These are phyloP conservation scores for Arabis hirsuta DNA, from an alignment of 345 rosid species.

Conservation along the genomic window DNA sequence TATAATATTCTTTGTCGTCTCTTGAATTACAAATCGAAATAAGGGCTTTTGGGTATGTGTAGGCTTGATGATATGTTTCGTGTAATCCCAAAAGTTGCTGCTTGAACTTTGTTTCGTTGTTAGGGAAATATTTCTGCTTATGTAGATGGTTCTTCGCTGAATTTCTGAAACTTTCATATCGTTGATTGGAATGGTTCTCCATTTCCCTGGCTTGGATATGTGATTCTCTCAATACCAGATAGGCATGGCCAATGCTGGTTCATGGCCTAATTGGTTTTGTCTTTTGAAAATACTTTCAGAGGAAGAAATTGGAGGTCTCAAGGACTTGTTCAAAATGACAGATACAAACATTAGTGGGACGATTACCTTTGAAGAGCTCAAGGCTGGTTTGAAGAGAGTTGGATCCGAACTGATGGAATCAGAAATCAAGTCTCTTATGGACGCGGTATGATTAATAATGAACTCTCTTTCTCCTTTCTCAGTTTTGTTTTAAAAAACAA, in stretches of 20 bases:
- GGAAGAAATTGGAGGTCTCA: conserved; percentile 96
- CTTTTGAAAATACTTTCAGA: conserved; percentile 73
- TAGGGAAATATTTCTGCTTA: too few species aligned
- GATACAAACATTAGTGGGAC: conserved; percentile 92
- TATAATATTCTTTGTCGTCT: too few species aligned
- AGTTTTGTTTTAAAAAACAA: neutral
- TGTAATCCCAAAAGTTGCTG: too few species aligned
- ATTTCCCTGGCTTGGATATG: conserved; percentile 12
- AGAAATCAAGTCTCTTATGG: conserved; percentile 92
- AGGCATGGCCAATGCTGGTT: neutral
- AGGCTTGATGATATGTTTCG: too few species aligned
- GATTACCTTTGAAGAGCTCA: conserved; percentile 92
- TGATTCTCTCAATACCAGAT: neutral
- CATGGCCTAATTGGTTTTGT: neutral
- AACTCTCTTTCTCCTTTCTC: neutral
- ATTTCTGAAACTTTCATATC: too few species aligned
- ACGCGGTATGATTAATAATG: conserved; percentile 58
- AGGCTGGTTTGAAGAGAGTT: conserved; percentile 77
- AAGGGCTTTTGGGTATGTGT: too few species aligned
- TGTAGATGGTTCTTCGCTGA: neutral
- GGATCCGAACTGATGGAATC: conserved; percentile 93
- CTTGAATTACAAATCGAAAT: too few species aligned
- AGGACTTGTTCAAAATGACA: conserved; percentile 91
- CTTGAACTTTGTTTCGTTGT: too few species aligned
- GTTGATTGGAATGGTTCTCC: neutral